These are phyloP conservation scores for Paecilomyces sp. DNA, from an alignment of 2,329 filamentous ascomycete genomes.

Conservation along the genomic window DNA sequence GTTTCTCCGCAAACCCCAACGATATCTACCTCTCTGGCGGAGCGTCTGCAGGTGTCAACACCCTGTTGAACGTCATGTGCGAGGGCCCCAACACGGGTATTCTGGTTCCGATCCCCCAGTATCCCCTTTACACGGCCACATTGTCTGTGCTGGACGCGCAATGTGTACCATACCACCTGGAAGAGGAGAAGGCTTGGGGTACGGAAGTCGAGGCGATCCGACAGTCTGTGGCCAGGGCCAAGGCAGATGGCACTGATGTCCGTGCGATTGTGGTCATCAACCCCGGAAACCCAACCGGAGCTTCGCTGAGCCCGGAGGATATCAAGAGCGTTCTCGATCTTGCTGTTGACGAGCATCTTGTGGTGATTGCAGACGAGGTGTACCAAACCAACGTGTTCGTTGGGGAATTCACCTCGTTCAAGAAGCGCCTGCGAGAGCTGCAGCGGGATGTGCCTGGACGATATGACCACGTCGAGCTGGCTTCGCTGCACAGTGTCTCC, in stretches of 20 bases:
- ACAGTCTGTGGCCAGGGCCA: slow-evolving; percentile 65
- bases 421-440: slow-evolving; percentile 71
- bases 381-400: slow-evolving; percentile 99
- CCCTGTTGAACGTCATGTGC: slow-evolving; percentile 84
- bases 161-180: slow-evolving; percentile 88
- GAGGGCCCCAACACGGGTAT: slow-evolving; percentile 69
- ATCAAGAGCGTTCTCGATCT: slow-evolving; percentile 81
- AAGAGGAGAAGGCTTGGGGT: slow-evolving; percentile 80
- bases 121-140: slow-evolving; percentile 94
- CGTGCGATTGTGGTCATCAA: slow-evolving; percentile 96
- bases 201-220: slow-evolving; percentile 78
- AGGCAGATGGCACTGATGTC: slow-evolving; percentile 71
- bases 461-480: slow-evolving; percentile 82
- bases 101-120: slow-evolving; percentile 93
- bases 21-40: slow-evolving; percentile 88
- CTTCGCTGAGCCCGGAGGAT: slow-evolving; percentile 70
- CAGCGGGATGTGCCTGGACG: slow-evolving; percentile 66
- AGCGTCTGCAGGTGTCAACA: slow-evolving; percentile 91
- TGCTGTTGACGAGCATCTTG: slow-evolving; percentile 74
- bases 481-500: slow-evolving; percentile 84
- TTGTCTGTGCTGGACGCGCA: slow-evolving; percentile 76
- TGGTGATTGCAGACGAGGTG: slow-evolving; percentile 92
- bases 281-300: slow-evolving; percentile 94
- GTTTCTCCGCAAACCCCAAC: slow-evolving; percentile 70
- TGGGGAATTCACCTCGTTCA: slow-evolving; percentile 93